Evolutionary conservation across 345 rosid genomes (phyloP).

Genomic region (Syzygium jambos): DNA sequence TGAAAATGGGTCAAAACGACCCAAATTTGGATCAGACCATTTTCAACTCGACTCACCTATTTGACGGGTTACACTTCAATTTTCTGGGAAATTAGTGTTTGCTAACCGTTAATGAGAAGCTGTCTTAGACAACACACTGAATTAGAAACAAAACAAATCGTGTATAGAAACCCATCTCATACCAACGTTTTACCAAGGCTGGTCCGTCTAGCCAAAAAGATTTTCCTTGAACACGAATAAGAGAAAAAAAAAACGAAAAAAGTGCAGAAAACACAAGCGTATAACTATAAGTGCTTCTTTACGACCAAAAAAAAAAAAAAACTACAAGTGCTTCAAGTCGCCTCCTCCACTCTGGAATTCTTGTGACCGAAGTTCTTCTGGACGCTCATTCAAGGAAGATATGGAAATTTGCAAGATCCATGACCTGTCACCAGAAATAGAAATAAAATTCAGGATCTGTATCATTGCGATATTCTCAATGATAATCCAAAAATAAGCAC

Average conservation of each 20-base stretch:
- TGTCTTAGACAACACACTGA: not conserved
- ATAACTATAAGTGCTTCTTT: not conserved
- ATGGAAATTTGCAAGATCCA: constrained; percentile 9
- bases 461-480: not conserved
- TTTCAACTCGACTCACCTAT: no score
- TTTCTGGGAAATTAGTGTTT: not conserved
- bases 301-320: no score
- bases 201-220: not conserved
- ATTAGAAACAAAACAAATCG: not conserved
- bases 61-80: no score
- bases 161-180: not conserved
- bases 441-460: not conserved
- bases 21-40: no score
- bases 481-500: not conserved
- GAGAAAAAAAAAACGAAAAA: not conserved
- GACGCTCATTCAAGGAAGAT: not conserved
- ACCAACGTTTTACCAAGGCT: not conserved
- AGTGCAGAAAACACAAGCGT: not conserved
- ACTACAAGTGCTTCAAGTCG: not conserved
- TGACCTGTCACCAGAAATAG: constrained; percentile 8
- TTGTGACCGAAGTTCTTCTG: not conserved
- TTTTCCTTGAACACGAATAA: not conserved
- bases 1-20: no score
- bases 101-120: not conserved
- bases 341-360: not conserved